phyloP scores from a whole-genome alignment of 2,329 filamentous ascomycete species.

The Aspergillus costaricaensis region DNA sequence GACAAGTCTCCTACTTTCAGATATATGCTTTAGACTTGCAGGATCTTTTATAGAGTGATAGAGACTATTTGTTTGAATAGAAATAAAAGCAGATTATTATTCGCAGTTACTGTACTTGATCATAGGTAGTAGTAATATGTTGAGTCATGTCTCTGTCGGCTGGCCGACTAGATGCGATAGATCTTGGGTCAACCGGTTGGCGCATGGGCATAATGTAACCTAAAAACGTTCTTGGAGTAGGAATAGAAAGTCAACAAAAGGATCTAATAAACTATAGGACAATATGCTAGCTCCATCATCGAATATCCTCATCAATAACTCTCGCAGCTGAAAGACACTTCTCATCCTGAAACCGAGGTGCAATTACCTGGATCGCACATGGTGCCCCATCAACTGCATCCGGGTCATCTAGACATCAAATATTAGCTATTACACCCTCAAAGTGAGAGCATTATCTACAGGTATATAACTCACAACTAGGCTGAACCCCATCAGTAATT shows the following conservation, averaged over 20 bases:
- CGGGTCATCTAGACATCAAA: conserved; percentile 40
- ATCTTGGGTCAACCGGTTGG: too few relatives aligned
- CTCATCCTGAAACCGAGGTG: conserved; percentile 52
- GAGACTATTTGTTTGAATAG: too few relatives aligned
- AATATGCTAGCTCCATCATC: background rate
- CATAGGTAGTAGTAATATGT: too few relatives aligned
- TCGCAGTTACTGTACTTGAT: too few relatives aligned
- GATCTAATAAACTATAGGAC: too few relatives aligned
- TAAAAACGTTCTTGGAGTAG: too few relatives aligned
- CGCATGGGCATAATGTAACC: too few relatives aligned
- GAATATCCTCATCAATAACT: conserved; percentile 32
- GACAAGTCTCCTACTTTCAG: conserved; percentile 65
- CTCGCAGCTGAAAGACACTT: conserved; percentile 41
- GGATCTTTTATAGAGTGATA: too few relatives aligned
- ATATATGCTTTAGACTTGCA: conserved; percentile 54
- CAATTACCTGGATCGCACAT: conserved; percentile 50
- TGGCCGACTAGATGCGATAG: too few relatives aligned
- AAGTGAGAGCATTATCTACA: rapidly evolving
- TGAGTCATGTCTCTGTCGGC: too few relatives aligned
- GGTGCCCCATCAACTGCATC: conserved; percentile 47
- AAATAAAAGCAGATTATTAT: too few relatives aligned
- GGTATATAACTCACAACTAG: conserved; percentile 25
- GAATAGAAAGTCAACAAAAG: too few relatives aligned
- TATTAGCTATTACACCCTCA: background rate
- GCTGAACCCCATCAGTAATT: conserved; percentile 34